Conservation (phyloP, 441 rosid genomes). For the Omphalea diandra region DNA sequence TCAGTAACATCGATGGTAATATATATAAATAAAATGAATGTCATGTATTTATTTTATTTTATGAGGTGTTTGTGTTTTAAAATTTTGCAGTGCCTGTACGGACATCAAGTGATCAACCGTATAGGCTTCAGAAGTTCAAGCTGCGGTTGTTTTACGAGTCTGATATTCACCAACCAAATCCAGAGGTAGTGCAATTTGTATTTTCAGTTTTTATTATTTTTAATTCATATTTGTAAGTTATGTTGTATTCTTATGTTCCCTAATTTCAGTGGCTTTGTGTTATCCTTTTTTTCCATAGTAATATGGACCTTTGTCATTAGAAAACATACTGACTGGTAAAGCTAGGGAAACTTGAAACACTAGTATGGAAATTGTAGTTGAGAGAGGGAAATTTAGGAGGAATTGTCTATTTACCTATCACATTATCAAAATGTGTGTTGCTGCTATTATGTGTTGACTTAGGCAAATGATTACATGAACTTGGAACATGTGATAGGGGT, state of each 20-base stretch:
- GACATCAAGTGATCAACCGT: constrained; percentile 93
- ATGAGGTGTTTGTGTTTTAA: neutral
- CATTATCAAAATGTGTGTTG: neutral
- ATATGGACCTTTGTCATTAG: neutral
- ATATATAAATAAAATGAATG: too few species aligned
- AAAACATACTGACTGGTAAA: too few species aligned
- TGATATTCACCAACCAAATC: constrained; percentile 74
- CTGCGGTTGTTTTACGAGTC: constrained; percentile 80
- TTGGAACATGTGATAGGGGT: too few species aligned
- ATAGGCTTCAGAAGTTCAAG: constrained; percentile 85
- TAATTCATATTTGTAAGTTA: neutral
- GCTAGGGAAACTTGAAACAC: too few species aligned
- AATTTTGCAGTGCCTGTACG: constrained; percentile 89
- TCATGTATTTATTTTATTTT: too few species aligned
- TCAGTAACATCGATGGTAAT: constrained; percentile 94
- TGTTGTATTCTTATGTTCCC: too few species aligned
- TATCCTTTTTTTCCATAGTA: neutral
- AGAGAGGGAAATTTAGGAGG: neutral
- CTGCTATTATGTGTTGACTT: neutral
- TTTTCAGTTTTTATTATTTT: neutral
- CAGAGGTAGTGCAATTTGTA: constrained; percentile 49
- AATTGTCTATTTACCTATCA: neutral
- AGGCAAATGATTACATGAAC: too few species aligned
- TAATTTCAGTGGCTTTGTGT: neutral
- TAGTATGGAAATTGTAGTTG: neutral